A percentile compares a stretch with the other conserved stretches of the same genome.
These are phyloP conservation scores for Hemileccinum impolitum DNA, from an alignment of 768 basidiomycete species.

Conservation along the genomic window DNA sequence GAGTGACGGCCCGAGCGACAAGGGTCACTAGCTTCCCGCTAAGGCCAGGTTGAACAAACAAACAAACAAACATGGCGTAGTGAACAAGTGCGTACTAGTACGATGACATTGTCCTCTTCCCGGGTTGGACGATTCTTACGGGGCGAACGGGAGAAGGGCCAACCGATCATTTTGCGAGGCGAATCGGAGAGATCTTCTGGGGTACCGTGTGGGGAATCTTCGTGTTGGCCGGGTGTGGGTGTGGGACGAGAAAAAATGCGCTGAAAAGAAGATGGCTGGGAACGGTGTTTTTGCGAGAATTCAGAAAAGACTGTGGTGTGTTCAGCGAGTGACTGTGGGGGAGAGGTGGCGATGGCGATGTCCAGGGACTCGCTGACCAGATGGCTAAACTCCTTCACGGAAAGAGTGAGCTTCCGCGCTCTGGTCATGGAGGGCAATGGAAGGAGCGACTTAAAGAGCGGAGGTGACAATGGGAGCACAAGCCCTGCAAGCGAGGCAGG, in stretches of 20 bases:
- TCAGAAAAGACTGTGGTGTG: constrained; percentile 19
- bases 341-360: constrained; percentile 3
- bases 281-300: constrained; percentile 13
- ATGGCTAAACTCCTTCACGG: constrained; percentile 33
- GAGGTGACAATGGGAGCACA: constrained; percentile 1
- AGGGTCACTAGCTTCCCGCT: constrained; percentile 9
- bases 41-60: constrained; percentile 5
- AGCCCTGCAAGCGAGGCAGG: constrained; percentile 16
- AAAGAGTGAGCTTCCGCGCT: constrained; percentile 25
- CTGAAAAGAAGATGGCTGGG: constrained; percentile 23
- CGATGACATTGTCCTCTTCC: constrained; percentile 8
- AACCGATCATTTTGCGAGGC: constrained; percentile 27
- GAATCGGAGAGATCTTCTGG: constrained; percentile 12
- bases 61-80: background rate
- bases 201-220: constrained; percentile 5
- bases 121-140: constrained; percentile 14
- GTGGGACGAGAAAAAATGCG: constrained; percentile 30
- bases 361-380: constrained; percentile 34
- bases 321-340: constrained; percentile 23
- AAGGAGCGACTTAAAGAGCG: constrained; percentile 5
- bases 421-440: constrained; percentile 22
- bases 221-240: constrained; percentile 6
- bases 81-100: constrained; percentile 16
- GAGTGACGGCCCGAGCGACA: background rate
- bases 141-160: constrained; percentile 30